Evolutionary conservation across 768 basidiomycete genomes (phyloP), one percentile per base, ranked within the genome.

Genomic region (Mycena olivaceomarginata): DNA sequence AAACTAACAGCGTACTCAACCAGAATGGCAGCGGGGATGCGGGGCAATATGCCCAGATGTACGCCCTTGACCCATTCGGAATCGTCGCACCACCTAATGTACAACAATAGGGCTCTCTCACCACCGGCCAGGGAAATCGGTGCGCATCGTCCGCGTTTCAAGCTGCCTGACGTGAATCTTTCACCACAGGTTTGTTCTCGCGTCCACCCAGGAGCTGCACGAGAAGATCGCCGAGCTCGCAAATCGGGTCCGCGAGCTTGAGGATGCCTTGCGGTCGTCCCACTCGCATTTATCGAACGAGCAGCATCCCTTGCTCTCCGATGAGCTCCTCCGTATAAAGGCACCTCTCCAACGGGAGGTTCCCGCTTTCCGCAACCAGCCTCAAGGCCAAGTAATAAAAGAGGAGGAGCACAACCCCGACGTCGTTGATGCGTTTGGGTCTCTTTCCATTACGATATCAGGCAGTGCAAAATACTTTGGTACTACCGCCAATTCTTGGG

Each of bases 1-100:
- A 94, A 77, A 94, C 31, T 93, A 11, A 93, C 81, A 93, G 92
- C 16, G 15, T 51, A 51, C 48, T 67, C 8, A 67, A 16, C 2
- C 16, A 7, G 25, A 0, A 87, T 57, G 22, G 56, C 89, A 91
- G 85, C 90, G 94, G 77, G 94, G 94, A 15, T 95, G 94, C 81
- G 93, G 92, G 66, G 93, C 94, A 72, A 96, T 96, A 77, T 96
- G 95, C 83, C 95, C 95, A 66, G 95, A 96, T 83, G 93, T 93
- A 83, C 74, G 91, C 87, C 77, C 74, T 76, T 68, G 46, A n/a
- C 63, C 60, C 67, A 75, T 74, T 22, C 76, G 70, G 59, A 66
- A 13, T 46, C 76, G 72, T 31, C 69, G 73, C 77, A 66, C 80
- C 72, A 76, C 75, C 76, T 74, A 37, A 74, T 68, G 46, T 67